These are phyloP conservation scores for Glebionis coronaria DNA, from an alignment of 129 eudicot genomes.

Conservation along the genomic window DNA sequence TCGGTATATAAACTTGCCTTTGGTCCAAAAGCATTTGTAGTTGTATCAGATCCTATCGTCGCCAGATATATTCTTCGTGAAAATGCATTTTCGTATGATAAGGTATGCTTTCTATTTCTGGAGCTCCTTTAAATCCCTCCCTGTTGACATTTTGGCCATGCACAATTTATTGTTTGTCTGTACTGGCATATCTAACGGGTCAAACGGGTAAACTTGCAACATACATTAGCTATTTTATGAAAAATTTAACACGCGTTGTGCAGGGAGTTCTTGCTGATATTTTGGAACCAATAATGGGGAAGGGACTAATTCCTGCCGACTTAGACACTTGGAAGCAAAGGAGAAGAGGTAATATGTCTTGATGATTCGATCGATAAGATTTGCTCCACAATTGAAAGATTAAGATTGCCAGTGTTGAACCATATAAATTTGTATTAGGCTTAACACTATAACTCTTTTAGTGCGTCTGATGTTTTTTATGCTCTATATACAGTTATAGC, in stretches of 20 bases:
- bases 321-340: slow-evolving; percentile 94
- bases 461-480: neutral
- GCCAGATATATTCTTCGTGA: slow-evolving; percentile 96
- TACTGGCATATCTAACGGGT: neutral
- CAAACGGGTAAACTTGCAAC: neutral
- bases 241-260: slow-evolving; percentile 9
- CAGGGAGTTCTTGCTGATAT: slow-evolving; percentile 99
- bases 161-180: neutral
- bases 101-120: slow-evolving; percentile 47
- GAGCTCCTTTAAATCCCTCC: neutral
- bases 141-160: neutral
- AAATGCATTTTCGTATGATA: slow-evolving; percentile 94
- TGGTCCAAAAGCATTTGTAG: slow-evolving; percentile 99
- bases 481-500: slow-evolving; percentile 69
- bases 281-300: slow-evolving; percentile 98
- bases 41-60: slow-evolving; percentile 95
- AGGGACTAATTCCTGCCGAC: slow-evolving; percentile 99
- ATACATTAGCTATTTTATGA: neutral
- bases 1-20: slow-evolving; percentile 95
- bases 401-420: too few species aligned
- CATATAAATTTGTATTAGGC: too few species aligned
- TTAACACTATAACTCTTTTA: neutral
- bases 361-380: too few species aligned
- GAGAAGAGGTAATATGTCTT: slow-evolving; percentile 71
- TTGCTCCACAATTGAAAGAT: too few species aligned